Evolutionary conservation across 306 rosid species (phyloP).

Genomic region (Fragaria vesca): DNA sequence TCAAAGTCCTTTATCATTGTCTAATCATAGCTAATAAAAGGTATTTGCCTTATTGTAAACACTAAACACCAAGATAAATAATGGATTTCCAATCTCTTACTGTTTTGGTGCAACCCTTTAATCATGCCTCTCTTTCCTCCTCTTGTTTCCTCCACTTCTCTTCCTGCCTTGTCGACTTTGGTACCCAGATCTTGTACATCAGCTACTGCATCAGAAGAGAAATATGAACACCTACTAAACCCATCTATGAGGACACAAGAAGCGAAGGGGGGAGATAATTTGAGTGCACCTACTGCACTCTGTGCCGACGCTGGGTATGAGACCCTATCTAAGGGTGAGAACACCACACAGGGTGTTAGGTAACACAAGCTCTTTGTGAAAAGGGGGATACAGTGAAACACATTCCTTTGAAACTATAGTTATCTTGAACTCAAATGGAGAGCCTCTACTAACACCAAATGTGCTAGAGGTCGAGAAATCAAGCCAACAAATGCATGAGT

Average conservation of each 20-base stretch:
- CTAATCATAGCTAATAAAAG: constrained; percentile 27
- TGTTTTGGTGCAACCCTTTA: constrained; percentile 29
- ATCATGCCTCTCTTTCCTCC: constrained; percentile 24
- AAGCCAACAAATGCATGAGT: neutral
- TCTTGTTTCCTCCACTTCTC: constrained; percentile 22
- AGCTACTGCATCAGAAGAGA: neutral
- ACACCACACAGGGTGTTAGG: neutral
- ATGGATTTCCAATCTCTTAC: neutral
- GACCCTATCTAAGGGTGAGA: neutral
- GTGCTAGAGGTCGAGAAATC: neutral
- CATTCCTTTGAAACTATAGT: neutral
- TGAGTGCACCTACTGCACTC: neutral
- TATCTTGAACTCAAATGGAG: neutral
- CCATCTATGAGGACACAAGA: neutral
- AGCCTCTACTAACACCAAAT: neutral
- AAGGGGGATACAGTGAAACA: neutral
- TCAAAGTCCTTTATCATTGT: constrained; percentile 25
- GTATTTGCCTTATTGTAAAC: neutral
- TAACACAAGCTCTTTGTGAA: neutral
- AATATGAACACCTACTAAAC: neutral
- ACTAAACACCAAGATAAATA: neutral
- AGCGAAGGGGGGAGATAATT: neutral
- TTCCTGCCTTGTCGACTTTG: constrained; percentile 9
- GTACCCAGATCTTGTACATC: neutral
- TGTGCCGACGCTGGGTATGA: neutral